Percentiles rank a stretch among this genome's conserved stretches.
Conservation (phyloP, 352 stramenopile species). For the Pythium guiyangense region DNA sequence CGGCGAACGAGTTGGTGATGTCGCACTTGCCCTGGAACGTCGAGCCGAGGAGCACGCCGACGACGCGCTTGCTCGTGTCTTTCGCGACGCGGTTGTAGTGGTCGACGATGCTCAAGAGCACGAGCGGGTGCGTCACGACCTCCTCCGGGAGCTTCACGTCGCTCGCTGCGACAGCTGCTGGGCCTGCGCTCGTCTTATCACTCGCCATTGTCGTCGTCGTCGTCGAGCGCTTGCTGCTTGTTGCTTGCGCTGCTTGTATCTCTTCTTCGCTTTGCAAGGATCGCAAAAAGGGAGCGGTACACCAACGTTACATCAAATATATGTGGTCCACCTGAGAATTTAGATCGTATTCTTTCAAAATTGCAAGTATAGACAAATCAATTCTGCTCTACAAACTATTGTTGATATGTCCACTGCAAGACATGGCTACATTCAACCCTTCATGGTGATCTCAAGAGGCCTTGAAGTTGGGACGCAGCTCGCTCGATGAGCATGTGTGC, state of each 20-base stretch:
- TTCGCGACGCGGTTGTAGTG: conserved; percentile 99
- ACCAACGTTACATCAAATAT: no score
- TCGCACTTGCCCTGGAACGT: conserved; percentile 93
- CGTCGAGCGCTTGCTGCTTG: not conserved
- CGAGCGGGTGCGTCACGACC: conserved; percentile 98
- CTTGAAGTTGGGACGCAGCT: no score
- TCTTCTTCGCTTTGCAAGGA: conserved; percentile 2
- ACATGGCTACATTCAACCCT: no score
- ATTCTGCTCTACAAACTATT: no score
- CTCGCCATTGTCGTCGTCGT: not conserved
- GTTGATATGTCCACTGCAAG: no score
- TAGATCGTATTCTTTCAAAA: no score
- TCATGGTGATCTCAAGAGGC: no score
- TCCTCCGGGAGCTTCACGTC: conserved; percentile 75
- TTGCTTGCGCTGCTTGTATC: not conserved
- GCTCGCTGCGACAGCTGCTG: conserved; percentile 40
- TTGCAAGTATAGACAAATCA: no score
- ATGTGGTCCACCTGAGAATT: no score
- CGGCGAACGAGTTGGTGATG: conserved; percentile 92
- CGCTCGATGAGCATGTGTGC: no score
- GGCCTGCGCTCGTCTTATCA: not conserved
- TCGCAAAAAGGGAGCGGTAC: conserved; percentile 1
- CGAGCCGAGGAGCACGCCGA: conserved; percentile 96
- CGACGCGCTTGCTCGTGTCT: conserved; percentile 98
- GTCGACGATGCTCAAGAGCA: conserved; percentile 98